phyloP scores from a whole-genome alignment of 148 eudicot species.

The Rhododendron ferrugineum region DNA sequence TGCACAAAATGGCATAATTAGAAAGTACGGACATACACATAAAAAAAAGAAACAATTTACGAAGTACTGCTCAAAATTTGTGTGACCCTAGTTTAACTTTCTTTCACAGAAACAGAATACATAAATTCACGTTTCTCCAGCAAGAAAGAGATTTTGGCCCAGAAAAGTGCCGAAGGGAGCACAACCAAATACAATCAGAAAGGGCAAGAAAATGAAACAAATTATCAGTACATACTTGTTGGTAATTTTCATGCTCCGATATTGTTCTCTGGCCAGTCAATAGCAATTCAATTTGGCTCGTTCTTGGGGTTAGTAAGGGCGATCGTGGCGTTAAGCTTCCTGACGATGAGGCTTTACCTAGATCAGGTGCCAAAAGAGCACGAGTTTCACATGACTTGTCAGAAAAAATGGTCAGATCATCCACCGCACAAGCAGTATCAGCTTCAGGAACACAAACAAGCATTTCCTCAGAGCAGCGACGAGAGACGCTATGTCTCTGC shows the following conservation, averaged over 20 bases:
- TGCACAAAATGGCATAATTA: neutral
- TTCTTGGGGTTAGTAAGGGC: slow-evolving; percentile 79
- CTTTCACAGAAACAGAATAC: neutral
- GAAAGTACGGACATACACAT: neutral
- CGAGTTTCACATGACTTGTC: slow-evolving; percentile 32
- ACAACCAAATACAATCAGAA: neutral
- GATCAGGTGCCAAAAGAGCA: slow-evolving; percentile 28
- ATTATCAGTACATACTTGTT: slow-evolving; percentile 52
- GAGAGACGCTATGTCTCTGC: slow-evolving; percentile 31
- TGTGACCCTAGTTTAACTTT: neutral
- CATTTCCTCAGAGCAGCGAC: slow-evolving; percentile 46
- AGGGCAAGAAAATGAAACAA: neutral
- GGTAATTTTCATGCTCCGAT: slow-evolving; percentile 76
- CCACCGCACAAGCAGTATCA: slow-evolving; percentile 40
- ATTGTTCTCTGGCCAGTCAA: slow-evolving; percentile 62
- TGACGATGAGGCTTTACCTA: slow-evolving; percentile 41
- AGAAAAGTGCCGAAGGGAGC: neutral
- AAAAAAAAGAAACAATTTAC: neutral
- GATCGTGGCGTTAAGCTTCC: slow-evolving; percentile 89
- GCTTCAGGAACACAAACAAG: slow-evolving; percentile 50
- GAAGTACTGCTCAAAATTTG: neutral
- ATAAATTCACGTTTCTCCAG: neutral
- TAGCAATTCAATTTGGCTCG: slow-evolving; percentile 70
- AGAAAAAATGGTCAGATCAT: slow-evolving; percentile 32
- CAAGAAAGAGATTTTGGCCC: neutral